Base-by-base conservation (phyloP, 108 stramenopile genomes). In the Cyclotella baltica region DNA sequence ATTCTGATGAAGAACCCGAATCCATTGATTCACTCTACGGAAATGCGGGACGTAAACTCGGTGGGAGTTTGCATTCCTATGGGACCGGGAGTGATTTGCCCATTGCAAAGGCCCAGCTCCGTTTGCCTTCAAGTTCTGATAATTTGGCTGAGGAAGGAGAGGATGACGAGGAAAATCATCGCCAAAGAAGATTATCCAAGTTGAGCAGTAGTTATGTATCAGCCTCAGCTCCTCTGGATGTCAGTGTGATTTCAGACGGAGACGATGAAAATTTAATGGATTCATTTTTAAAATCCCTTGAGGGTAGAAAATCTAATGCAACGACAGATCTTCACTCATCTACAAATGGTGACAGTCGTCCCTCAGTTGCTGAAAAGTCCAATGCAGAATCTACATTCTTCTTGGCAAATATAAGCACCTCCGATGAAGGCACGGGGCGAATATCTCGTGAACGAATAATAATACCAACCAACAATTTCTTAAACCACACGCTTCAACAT, bases 321-420 rank as follows among this genome's bases (percentile, higher is more conserved):
- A 55, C 55, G 23, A 11, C 47, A n/a, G n/a, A 48, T 48, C 1
- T 6, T 48, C 19, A 48, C n/a, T 48, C 47, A 6, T n/a, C 6
- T 1, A 6, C 47, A n/a, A n/a, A n/a, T n/a, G n/a, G n/a, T n/a
- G n/a, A n/a, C n/a, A 48, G 47, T 2, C 18, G 19, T n/a, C n/a
- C 47, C 3, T 55, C 55, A 3, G 25, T 55, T 22, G n/a, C 22
- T 23, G 55, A 55, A 23, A 55, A 55, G 25, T 55, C 55, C 0
- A 25, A 10, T 22, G 55, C 55, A 1, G 55, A 55, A 55, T 55
- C 55, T 23, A 55, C 55, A 25, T 55, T 55, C 23, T 55, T 55
- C 25, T 55, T 55, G 11, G 55, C 23, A 10, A 23, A 25, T 55
- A 55, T 55, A 1, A 25, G 25, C 22, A 25, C n/a, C 5, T n/a